phyloP scores from a whole-genome alignment of 768 basidiomycete genomes.

The Mycena maculata region DNA sequence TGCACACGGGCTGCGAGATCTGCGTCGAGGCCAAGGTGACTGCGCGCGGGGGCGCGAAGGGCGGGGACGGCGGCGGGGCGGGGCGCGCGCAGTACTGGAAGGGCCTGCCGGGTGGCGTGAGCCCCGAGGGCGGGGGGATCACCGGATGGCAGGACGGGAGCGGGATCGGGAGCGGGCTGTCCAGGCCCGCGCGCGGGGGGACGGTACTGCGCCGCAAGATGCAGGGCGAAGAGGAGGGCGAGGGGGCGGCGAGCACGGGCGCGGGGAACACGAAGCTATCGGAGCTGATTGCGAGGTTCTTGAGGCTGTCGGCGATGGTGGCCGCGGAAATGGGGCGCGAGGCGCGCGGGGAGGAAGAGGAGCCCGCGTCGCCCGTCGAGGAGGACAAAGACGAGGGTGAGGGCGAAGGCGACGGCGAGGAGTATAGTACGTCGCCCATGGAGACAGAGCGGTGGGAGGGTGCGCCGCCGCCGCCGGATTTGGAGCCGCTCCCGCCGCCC shows the following conservation, averaged over 20 bases:
- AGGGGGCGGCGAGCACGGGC: constrained; percentile 48
- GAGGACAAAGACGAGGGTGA: constrained; percentile 44
- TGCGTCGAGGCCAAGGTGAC: constrained; percentile 73
- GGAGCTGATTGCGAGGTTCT: constrained; percentile 75
- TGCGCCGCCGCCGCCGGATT: constrained; percentile 22
- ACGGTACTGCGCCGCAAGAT: constrained; percentile 68
- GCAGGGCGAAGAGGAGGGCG: constrained; percentile 38
- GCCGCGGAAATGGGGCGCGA: constrained; percentile 83
- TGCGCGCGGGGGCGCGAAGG: constrained; percentile 38
- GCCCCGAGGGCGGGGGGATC: constrained; percentile 61
- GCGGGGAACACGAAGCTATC: constrained; percentile 73
- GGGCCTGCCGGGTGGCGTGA: constrained; percentile 47
- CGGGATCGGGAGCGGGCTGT: constrained; percentile 78
- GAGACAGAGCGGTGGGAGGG: constrained; percentile 28
- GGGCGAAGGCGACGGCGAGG: constrained; percentile 41
- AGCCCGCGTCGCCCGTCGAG: constrained; percentile 32
- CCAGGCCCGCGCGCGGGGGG: constrained; percentile 65
- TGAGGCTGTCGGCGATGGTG: constrained; percentile 82
- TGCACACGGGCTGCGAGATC: constrained; percentile 79
- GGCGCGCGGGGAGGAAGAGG: constrained; percentile 66
- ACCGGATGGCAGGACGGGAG: constrained; percentile 82
- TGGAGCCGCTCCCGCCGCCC: constrained; percentile 35
- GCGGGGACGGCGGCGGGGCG: constrained; percentile 25
- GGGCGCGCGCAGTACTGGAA: constrained; percentile 44
- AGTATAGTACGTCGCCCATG: constrained; percentile 29